phyloP scores from a whole-genome alignment of 2,329 filamentous ascomycete genomes.

The Alternaria atra region DNA sequence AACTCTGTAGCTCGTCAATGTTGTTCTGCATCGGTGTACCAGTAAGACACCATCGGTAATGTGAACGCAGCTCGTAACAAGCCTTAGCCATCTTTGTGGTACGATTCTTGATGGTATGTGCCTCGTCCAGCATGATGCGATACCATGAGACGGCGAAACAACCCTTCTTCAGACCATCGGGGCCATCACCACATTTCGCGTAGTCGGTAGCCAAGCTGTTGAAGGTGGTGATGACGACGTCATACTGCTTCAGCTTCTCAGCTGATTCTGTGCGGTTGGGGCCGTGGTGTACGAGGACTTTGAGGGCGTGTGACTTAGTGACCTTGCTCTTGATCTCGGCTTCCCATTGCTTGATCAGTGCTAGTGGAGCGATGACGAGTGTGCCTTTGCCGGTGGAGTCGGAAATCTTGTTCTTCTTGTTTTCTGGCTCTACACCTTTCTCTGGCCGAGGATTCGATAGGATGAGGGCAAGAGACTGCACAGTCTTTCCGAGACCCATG shows the following conservation, averaged over 20 bases:
- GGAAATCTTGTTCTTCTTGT: constrained; percentile 72
- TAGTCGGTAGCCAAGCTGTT: constrained; percentile 94
- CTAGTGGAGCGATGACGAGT: constrained; percentile 89
- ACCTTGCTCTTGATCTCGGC: constrained; percentile 88
- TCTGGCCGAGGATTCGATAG: constrained; percentile 78
- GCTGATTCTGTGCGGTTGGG: constrained; percentile 81
- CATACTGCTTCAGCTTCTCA: constrained; percentile 80
- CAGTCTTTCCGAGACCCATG: constrained; percentile 96
- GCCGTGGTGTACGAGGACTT: constrained; percentile 91
- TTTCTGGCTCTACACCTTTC: constrained; percentile 57
- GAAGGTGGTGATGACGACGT: constrained; percentile 97
- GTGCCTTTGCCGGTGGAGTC: constrained; percentile 78
- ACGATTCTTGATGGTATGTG: constrained; percentile 97
- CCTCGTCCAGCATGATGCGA: constrained; percentile 93
- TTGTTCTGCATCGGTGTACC: constrained; percentile 99
- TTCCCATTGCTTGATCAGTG: constrained; percentile 97
- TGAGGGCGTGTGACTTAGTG: constrained; percentile 71
- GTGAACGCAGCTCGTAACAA: constrained; percentile 81
- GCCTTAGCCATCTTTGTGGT: constrained; percentile 96
- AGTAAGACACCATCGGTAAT: constrained; percentile 95
- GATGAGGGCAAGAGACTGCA: constrained; percentile 90
- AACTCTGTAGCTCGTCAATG: constrained; percentile 90
- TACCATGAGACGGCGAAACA: constrained; percentile 96
- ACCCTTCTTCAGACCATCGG: constrained; percentile 73
- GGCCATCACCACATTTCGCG: constrained; percentile 70